Conservation (phyloP, 495 filamentous ascomycete genomes). For the Cercophora scortea region DNA sequence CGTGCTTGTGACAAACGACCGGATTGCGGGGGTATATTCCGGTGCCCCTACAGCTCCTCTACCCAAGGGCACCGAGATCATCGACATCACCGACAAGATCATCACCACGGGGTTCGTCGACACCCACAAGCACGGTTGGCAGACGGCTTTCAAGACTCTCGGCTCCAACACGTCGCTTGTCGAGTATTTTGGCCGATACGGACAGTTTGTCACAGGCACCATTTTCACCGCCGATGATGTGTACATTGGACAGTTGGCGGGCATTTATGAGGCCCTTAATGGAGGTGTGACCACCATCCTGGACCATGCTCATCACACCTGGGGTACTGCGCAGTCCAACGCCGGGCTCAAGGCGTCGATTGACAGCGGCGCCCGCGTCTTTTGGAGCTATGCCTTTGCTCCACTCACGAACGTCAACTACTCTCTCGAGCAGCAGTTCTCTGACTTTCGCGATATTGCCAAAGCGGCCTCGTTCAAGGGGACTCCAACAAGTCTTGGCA, state of each 20-base stretch:
- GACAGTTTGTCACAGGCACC: constrained; percentile 9
- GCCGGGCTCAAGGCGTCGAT: constrained; percentile 30
- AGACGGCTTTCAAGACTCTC: constrained; percentile 36
- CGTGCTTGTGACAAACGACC: constrained; percentile 30
- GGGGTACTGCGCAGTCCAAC: constrained; percentile 15
- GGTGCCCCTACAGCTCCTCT: neutral
- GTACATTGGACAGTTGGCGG: constrained; percentile 33
- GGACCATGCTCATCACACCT: constrained; percentile 27
- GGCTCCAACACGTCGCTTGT: constrained; percentile 24
- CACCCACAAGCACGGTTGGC: constrained; percentile 47
- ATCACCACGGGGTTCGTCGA: constrained; percentile 46
- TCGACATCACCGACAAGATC: constrained; percentile 39
- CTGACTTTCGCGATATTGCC: too few species aligned
- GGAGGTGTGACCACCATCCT: constrained; percentile 28
- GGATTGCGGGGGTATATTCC: constrained; percentile 24
- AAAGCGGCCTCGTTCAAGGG: too few species aligned
- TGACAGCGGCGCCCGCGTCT: constrained; percentile 36
- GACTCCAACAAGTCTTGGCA: constrained; percentile 15
- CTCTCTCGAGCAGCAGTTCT: too few species aligned
- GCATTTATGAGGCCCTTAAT: constrained; percentile 31
- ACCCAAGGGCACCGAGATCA: constrained; percentile 14
- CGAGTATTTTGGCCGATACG: constrained; percentile 22
- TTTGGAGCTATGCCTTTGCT: constrained; percentile 27
- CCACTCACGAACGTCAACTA: neutral
- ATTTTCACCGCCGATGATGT: constrained; percentile 24